These are phyloP conservation scores for Dendrocalamus latiflorus DNA, from an alignment of 202 grass and related monocot species.

Conservation along the genomic window DNA sequence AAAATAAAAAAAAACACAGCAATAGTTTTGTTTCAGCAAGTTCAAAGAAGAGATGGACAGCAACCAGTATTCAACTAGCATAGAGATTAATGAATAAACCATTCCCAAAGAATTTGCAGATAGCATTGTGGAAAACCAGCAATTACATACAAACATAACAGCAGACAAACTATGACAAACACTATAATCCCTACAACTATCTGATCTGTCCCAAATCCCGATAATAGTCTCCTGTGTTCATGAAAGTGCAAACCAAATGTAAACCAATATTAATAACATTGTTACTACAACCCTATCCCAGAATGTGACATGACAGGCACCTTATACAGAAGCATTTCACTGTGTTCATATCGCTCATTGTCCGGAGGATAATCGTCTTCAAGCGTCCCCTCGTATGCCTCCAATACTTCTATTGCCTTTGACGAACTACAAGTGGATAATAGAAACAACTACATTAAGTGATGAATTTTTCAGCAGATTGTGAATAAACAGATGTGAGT, in stretches of 20 bases:
- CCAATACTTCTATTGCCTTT: conserved; percentile 95
- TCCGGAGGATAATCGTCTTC: conserved; percentile 99
- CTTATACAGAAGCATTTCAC: conserved; percentile 99
- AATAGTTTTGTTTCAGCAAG: neutral
- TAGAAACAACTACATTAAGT: conserved; percentile 23
- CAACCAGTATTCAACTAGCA: neutral
- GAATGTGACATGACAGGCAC: conserved; percentile 35
- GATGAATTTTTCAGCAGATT: neutral
- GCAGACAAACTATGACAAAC: neutral
- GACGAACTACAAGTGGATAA: conserved; percentile 48
- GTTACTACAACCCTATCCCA: neutral
- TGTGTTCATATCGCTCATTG: conserved; percentile 92
- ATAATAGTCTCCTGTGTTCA: neutral
- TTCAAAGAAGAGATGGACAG: conserved; percentile 9
- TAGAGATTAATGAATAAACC: neutral
- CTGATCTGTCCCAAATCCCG: neutral
- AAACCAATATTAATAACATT: neutral
- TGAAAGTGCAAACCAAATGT: neutral
- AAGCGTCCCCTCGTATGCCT: conserved; percentile 94
- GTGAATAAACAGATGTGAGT: conserved; percentile 6
- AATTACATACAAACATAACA: neutral
- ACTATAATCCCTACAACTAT: neutral
- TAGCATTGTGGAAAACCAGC: neutral
- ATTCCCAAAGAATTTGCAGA: neutral
- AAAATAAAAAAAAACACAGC: neutral